Percentiles rank a stretch among this genome's conserved stretches.
Evolutionary conservation across 192 early-diverging fungal species (phyloP).

Genomic region (Backusella liffmaniae): DNA sequence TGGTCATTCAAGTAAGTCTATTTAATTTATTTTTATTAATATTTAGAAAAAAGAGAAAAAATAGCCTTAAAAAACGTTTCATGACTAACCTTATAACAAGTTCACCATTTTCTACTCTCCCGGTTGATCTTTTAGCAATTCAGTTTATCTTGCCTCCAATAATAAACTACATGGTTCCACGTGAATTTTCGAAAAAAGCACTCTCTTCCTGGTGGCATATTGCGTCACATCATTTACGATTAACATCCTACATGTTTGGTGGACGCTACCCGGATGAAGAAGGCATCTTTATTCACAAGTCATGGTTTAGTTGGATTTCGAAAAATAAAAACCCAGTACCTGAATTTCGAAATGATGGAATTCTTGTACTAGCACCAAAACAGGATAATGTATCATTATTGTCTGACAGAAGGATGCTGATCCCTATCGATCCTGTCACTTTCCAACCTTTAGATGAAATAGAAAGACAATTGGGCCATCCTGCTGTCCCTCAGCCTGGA

Average conservation of each 20-base stretch:
- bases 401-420: conserved; percentile 75
- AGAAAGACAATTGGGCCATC: conserved; percentile 63
- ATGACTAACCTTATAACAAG: conserved; percentile 5
- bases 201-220: conserved; percentile 64
- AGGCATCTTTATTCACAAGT: neutral
- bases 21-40: neutral
- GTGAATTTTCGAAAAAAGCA: conserved; percentile 41
- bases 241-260: conserved; percentile 81
- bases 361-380: conserved; percentile 78
- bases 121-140: conserved; percentile 72
- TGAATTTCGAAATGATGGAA: conserved; percentile 48
- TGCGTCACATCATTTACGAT: conserved; percentile 60
- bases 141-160: conserved; percentile 73
- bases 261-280: conserved; percentile 76
- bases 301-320: neutral
- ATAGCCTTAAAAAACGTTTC: neutral
- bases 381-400: conserved; percentile 78
- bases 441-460: conserved; percentile 52
- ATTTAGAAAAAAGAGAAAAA: conserved; percentile 3
- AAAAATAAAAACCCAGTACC: neutral
- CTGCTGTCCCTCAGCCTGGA: conserved; percentile 27
- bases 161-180: conserved; percentile 59
- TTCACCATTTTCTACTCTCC: conserved; percentile 44
- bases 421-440: conserved; percentile 60
- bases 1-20: conserved; percentile 61